Base-by-base conservation (phyloP, 345 rosid species). In the Eucalyptus curtisii region DNA sequence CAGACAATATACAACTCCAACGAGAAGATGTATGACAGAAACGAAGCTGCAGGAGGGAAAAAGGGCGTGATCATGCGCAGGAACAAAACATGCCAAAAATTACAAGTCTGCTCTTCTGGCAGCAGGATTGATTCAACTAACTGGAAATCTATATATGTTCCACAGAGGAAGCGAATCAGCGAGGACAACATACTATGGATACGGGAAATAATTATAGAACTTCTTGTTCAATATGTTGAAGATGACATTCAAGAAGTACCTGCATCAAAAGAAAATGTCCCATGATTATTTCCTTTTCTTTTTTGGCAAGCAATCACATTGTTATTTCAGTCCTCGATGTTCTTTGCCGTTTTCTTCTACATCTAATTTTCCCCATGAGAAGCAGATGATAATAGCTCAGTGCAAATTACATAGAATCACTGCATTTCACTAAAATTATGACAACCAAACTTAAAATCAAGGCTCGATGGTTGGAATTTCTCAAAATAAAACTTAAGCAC, bases 171-270 rank as follows among this genome's bases (percentile, higher is more conserved):
- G 45, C 3, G 27, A 76, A 76, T 76, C 27, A 76, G 45, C 27
- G 3, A 76, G 82, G 82, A 37, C 82, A 20, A 47, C 99, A 95
- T 91, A 96, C 99, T 95, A 97, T 9, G 99, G 99, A 80, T 96
- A 97, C 2, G 97, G 98, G 91, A 97, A 97, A 92, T 96, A 97
- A 93, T 96, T 96, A 92, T 97, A 97, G 79, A 97, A 94, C 98
- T 95, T 96, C 98, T 96, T 97, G 97, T 97, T 97, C 17, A 96
- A 91, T 88, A 97, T 97, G 94, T 96, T 97, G 93, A 97, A 96
- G 90, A 97, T 97, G 90, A 97, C 99, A 85, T 97, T 97, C 94
- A 96, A 91, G 93, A 95, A 96, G 91, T 95, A 95, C 95, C 96
- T 95, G 94, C 61, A 85, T 20, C 50, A 87, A 16, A 59, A 40